Evolutionary conservation across 495 filamentous ascomycete species (phyloP), one percentile per base, ranked within the genome.

Genomic region (Astrothelium macrocarpum): DNA sequence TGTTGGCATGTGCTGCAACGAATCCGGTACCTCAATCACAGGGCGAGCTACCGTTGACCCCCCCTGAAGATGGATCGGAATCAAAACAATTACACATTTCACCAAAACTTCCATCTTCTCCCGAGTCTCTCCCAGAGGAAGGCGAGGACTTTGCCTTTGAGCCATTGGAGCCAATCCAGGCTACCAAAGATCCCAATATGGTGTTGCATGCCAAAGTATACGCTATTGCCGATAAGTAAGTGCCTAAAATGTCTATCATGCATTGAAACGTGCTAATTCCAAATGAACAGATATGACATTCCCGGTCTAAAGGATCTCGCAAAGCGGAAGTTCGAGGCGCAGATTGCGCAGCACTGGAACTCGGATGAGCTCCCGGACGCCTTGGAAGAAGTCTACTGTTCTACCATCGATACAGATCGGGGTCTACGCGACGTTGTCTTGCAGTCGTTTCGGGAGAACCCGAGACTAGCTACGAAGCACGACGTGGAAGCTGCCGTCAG

Each of bases 311-410:
- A 77, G 62, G 45, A 70, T 3, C 69, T 80, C 14, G 72, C 78
- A 11, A 65, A 67, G 16, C 60, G 63, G 20, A 79, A 77, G 67
- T 78, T 81, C 67, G 67, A 71, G 26, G 58, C 56, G 28, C 68
- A 69, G 36, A 63, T 77, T 46, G 64, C 64, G 10, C 59, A 65
- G 25, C 62, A 72, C 59, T 74, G 67, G 67, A 62, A 70, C 36
- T 71, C 68, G 29, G 60, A 67, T 5, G 73, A 76, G 23, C 70
- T 81, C 61, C 67, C 77, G 2, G 71, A 75, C 12, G 75, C 73
- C 1, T 72, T 78, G 61, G 66, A 71, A 62, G 74, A 76, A 32
- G 76, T 76, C 11, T 79, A 79, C 66, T 69, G 75, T 29, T 70
- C 67, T 18, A 79, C 77, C 10, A 65, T 76, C 58, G 71, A 74